A percentile compares a stretch with the other conserved stretches of the same genome.
These are phyloP conservation scores for Pezicula rhizophila DNA, from an alignment of 2,329 filamentous ascomycete genomes.

Conservation along the genomic window DNA sequence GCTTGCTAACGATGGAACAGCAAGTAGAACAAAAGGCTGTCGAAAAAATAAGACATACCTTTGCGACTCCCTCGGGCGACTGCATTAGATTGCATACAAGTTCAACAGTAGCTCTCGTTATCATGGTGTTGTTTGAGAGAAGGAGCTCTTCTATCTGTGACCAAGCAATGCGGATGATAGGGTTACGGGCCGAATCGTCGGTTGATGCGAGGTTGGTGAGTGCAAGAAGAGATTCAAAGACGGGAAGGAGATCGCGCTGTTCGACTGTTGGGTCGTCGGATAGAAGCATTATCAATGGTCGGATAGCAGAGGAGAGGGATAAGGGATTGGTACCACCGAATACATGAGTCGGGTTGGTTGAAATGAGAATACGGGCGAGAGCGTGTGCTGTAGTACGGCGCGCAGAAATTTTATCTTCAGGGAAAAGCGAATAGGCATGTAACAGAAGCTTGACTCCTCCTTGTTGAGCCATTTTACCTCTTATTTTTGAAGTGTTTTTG, in stretches of 20 bases:
- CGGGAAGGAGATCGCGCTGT: conserved; percentile 73
- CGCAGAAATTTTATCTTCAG: conserved; percentile 40
- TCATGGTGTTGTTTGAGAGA: conserved; percentile 65
- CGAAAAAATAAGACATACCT: conserved; percentile 23
- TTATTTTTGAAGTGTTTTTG: conserved; percentile 65
- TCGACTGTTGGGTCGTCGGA: conserved; percentile 55
- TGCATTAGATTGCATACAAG: conserved; percentile 87
- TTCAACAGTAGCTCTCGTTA: conserved; percentile 81
- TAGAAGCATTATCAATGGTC: conserved; percentile 72
- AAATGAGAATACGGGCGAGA: conserved; percentile 79
- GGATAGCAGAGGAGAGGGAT: conserved; percentile 72
- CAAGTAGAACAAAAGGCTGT: too few species aligned
- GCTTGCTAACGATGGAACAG: too few species aligned
- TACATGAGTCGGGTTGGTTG: conserved; percentile 75
- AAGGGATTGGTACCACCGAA: conserved; percentile 73
- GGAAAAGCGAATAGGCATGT: conserved; percentile 58
- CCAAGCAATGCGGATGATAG: conserved; percentile 71
- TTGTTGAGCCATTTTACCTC: conserved; percentile 82
- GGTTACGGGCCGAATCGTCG: conserved; percentile 54
- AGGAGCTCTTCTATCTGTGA: conserved; percentile 75
- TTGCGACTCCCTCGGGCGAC: conserved; percentile 56
- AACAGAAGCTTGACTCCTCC: conserved; percentile 85
- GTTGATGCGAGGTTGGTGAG: conserved; percentile 88
- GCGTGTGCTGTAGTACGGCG: conserved; percentile 68
- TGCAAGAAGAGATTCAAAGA: conserved; percentile 85